Evolutionary conservation across 441 rosid species (phyloP).

Genomic region (Arabidopsis hybrid): DNA sequence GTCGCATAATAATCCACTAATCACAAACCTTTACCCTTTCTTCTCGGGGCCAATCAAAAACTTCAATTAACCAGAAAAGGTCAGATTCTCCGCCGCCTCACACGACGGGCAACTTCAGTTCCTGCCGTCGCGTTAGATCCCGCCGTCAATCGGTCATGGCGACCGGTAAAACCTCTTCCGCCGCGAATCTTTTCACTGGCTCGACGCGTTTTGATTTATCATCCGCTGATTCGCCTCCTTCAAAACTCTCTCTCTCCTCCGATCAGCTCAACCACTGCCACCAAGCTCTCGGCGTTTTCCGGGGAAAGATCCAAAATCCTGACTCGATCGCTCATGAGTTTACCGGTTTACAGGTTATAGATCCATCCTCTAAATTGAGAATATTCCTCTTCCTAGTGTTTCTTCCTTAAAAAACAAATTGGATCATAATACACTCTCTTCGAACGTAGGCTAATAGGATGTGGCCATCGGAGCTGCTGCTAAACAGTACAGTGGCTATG

Average conservation of each 20-base stretch:
- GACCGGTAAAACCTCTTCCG: slow-evolving; percentile 30
- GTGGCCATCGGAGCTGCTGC: slow-evolving; percentile 54
- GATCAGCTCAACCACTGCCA: slow-evolving; percentile 68
- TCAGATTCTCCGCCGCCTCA: slow-evolving; percentile 28
- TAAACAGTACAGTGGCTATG: slow-evolving; percentile 65
- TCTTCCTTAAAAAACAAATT: not conserved
- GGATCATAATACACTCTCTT: not conserved
- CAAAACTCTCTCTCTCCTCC: slow-evolving; percentile 53
- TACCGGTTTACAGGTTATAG: slow-evolving; percentile 60
- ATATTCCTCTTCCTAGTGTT: not conserved
- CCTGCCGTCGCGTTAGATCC: slow-evolving; percentile 51
- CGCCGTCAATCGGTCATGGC: slow-evolving; percentile 53
- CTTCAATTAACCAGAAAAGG: not conserved
- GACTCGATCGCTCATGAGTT: slow-evolving; percentile 61
- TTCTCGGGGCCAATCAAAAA: slow-evolving; percentile 1
- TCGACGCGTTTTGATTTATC: slow-evolving; percentile 51
- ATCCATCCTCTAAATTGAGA: not conserved
- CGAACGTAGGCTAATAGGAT: slow-evolving; percentile 59
- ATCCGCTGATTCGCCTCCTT: slow-evolving; percentile 54
- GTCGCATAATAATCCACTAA: not conserved
- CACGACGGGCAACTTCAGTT: slow-evolving; percentile 68
- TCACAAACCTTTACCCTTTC: not conserved
- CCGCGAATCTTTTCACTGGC: slow-evolving; percentile 35
- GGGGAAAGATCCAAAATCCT: slow-evolving; percentile 51
- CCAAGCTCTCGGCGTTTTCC: slow-evolving; percentile 62